Evolutionary conservation across 768 basidiomycete genomes (phyloP).

Genomic region (Mycena rosella): DNA sequence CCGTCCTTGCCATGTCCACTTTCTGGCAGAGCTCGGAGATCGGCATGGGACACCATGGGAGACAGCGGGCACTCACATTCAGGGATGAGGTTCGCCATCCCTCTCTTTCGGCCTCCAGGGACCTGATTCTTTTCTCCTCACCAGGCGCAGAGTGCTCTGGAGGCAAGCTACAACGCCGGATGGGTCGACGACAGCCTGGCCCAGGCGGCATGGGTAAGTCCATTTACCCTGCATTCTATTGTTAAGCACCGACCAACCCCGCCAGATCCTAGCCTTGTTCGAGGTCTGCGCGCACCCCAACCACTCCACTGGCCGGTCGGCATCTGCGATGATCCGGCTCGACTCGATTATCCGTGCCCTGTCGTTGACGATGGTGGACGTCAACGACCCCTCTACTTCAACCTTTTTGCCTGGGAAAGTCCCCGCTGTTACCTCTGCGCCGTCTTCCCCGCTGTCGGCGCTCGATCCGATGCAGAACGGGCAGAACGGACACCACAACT

Average conservation of each 20-base stretch:
- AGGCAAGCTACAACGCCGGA: conserved; percentile 76
- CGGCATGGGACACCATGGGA: conserved; percentile 62
- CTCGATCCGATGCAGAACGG: conserved; percentile 12
- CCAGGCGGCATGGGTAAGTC: conserved; percentile 80
- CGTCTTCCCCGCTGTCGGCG: background rate
- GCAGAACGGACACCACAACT: background rate
- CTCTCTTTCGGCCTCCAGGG: background rate
- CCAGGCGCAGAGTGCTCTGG: conserved; percentile 74
- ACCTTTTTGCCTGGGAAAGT: conserved; percentile 64
- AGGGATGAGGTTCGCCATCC: conserved; percentile 58
- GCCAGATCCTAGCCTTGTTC: conserved; percentile 76
- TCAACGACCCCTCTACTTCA: conserved; percentile 63
- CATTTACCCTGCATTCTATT: conserved; percentile 5
- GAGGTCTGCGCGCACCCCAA: conserved; percentile 78
- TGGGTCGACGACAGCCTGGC: conserved; percentile 82
- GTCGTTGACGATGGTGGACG: conserved; percentile 70
- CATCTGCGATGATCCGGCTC: conserved; percentile 70
- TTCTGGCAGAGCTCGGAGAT: conserved; percentile 79
- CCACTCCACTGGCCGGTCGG: conserved; percentile 65
- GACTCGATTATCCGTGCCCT: conserved; percentile 78
- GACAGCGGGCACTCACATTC: conserved; percentile 69
- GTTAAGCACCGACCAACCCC: background rate
- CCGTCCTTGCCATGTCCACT: conserved; percentile 73
- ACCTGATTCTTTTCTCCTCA: background rate
- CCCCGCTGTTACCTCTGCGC: conserved; percentile 51